A percentile compares a stretch with the other conserved stretches of the same genome.
Conservation (phyloP, 2,329 filamentous ascomycete genomes). For the Didymella segeticola region DNA sequence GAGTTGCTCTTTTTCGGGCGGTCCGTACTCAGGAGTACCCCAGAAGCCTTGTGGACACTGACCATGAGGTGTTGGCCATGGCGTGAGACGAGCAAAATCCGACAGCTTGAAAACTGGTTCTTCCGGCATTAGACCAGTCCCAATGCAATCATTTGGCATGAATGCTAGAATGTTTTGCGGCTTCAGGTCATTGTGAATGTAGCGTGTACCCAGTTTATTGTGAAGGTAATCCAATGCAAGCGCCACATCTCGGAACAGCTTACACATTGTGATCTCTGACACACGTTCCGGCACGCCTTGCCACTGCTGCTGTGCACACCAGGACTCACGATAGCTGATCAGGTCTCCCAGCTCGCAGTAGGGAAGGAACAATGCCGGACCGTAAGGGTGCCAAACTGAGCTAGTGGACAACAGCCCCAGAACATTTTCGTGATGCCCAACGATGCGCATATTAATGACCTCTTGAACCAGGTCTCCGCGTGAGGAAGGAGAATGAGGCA, state of each 20-base stretch:
- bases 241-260: slow-evolving; percentile 32
- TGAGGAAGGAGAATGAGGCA: not conserved
- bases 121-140: slow-evolving; percentile 1
- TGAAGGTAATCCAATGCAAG: slow-evolving; percentile 33
- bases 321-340: slow-evolving; percentile 8
- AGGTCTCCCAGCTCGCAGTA: slow-evolving; percentile 28
- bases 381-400: not conserved
- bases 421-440: slow-evolving; percentile 1
- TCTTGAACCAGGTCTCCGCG: not conserved
- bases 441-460: not conserved
- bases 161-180: slow-evolving; percentile 55
- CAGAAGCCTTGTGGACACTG: not conserved
- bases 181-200: slow-evolving; percentile 92
- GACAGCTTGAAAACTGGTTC: slow-evolving; percentile 35
- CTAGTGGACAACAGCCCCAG: slow-evolving; percentile 11
- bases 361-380: slow-evolving; percentile 30
- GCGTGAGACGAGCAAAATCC: slow-evolving; percentile 27
- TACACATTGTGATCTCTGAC: slow-evolving; percentile 37
- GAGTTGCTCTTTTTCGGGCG: slow-evolving; percentile 18
- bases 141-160: not conserved
- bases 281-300: not conserved
- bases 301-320: slow-evolving; percentile 5
- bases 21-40: slow-evolving; percentile 32
- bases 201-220: slow-evolving; percentile 12
- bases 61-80: not conserved